Conservation (phyloP, 2,329 filamentous ascomycete genomes). For the Teratosphaeria zuluensis region DNA sequence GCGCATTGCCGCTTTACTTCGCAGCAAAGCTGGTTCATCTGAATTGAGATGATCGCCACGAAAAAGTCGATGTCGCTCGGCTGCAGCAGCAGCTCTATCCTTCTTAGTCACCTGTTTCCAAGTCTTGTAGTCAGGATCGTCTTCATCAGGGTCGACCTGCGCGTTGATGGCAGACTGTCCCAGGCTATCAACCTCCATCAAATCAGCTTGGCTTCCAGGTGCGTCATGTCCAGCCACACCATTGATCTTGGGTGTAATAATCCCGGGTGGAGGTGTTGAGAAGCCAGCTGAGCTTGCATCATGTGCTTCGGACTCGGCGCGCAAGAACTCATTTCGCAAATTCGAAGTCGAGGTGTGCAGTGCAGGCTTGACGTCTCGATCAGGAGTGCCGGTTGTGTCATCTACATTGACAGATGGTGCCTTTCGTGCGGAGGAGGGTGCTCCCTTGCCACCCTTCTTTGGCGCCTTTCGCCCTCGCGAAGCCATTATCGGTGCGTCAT, state of each 20-base stretch:
- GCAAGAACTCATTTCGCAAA: conserved; percentile 43
- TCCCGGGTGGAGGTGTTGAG: conserved; percentile 63
- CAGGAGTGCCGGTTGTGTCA: conserved; percentile 52
- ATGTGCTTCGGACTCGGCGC: conserved; percentile 69
- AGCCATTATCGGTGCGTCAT: conserved; percentile 74
- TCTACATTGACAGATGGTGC: conserved; percentile 54
- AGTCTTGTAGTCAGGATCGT: conserved; percentile 85
- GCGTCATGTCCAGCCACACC: conserved; percentile 41
- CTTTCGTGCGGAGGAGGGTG: conserved; percentile 20
- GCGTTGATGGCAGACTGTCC: conserved; percentile 57
- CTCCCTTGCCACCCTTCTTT: conserved; percentile 63
- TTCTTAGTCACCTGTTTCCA: conserved; percentile 99
- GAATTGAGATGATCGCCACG: conserved; percentile 72
- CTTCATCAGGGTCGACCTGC: conserved; percentile 69
- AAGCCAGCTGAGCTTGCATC: conserved; percentile 70
- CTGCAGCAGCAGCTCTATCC: conserved; percentile 75
- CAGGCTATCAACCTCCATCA: conserved; percentile 74
- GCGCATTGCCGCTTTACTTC: conserved; percentile 81
- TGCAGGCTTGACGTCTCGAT: conserved; percentile 61
- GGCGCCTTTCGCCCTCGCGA: conserved; percentile 84
- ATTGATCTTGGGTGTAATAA: conserved; percentile 64
- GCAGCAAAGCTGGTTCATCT: conserved; percentile 78
- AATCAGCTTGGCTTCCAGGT: conserved; percentile 63
- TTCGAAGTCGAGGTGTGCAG: conserved; percentile 39
- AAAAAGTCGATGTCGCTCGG: conserved; percentile 79